Conservation (phyloP, 768 basidiomycete genomes). For the Suillus tomentosus region DNA sequence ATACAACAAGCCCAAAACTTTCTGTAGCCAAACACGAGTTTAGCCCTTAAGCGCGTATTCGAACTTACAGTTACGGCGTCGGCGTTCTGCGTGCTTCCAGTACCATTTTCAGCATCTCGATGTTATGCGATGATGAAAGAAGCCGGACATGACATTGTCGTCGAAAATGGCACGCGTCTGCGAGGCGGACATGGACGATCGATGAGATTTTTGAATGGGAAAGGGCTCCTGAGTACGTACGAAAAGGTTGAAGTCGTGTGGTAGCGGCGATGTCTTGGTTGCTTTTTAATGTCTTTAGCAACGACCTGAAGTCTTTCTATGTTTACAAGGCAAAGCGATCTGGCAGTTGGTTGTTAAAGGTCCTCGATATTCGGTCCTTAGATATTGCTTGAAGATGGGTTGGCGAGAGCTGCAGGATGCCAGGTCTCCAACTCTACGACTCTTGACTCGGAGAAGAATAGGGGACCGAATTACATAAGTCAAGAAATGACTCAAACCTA, state of each 20-base stretch:
- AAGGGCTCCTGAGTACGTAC: constrained; percentile 3
- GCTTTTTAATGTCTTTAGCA: not conserved
- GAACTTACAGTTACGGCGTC: not conserved
- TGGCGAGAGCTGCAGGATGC: constrained; percentile 8
- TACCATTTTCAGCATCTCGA: constrained; percentile 10
- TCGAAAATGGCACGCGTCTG: constrained; percentile 2
- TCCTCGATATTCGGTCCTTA: not conserved
- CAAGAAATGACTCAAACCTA: not conserved
- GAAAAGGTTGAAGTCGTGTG: not conserved
- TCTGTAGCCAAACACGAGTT: constrained; percentile 1
- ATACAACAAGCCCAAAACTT: constrained; percentile 12
- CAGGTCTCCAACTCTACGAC: no score
- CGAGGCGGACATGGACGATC: constrained; percentile 4
- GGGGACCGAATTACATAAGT: constrained; percentile 7
- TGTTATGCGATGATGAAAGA: constrained; percentile 10
- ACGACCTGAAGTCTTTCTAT: not conserved
- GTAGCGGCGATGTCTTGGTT: not conserved
- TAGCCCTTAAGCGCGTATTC: not conserved
- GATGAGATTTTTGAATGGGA: constrained; percentile 10
- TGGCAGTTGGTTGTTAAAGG: not conserved
- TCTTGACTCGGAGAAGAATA: no score
- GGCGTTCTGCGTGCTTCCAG: not conserved
- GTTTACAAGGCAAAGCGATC: not conserved
- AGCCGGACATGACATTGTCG: constrained; percentile 4
- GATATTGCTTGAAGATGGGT: not conserved